Conservation (phyloP, 352 stramenopile genomes). For the Pythium brassicae region DNA sequence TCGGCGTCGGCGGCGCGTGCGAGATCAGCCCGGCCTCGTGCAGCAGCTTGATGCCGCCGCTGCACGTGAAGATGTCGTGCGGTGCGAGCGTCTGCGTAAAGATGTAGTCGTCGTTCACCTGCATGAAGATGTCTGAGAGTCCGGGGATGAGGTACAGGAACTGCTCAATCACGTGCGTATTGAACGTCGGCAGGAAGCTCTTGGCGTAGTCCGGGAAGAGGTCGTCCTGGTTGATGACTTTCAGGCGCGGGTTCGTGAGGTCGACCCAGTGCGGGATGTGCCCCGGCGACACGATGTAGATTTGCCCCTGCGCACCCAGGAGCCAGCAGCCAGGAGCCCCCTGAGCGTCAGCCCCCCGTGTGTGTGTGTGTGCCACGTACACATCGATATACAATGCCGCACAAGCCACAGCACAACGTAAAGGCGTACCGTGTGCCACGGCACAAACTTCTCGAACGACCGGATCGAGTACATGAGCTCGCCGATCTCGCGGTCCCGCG, state of each 20-base stretch:
- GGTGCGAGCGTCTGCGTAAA: constrained; percentile 79
- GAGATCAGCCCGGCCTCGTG: constrained; percentile 77
- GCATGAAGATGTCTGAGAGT: constrained; percentile 87
- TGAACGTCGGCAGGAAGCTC: constrained; percentile 77
- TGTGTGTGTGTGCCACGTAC: not conserved
- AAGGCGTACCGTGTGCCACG: constrained; percentile 59
- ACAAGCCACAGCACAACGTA: not conserved
- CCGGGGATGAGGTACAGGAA: constrained; percentile 85
- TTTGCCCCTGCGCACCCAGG: constrained; percentile 38
- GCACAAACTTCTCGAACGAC: constrained; percentile 77
- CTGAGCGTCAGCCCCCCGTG: not conserved
- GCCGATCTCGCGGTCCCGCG: constrained; percentile 83
- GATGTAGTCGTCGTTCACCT: constrained; percentile 89
- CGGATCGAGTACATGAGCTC: constrained; percentile 87
- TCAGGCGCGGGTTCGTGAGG: constrained; percentile 74
- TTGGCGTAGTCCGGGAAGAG: constrained; percentile 82
- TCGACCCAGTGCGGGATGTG: constrained; percentile 85
- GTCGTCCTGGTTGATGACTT: constrained; percentile 86
- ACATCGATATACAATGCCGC: not conserved
- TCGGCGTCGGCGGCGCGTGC: constrained; percentile 60
- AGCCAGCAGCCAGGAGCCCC: not conserved
- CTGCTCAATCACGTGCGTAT: constrained; percentile 88
- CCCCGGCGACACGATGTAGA: constrained; percentile 81
- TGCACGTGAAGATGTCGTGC: constrained; percentile 86
- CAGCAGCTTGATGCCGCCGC: constrained; percentile 78